phyloP scores from a whole-genome alignment of 768 basidiomycete species.

The Phylloporus rhodoxanthus region DNA sequence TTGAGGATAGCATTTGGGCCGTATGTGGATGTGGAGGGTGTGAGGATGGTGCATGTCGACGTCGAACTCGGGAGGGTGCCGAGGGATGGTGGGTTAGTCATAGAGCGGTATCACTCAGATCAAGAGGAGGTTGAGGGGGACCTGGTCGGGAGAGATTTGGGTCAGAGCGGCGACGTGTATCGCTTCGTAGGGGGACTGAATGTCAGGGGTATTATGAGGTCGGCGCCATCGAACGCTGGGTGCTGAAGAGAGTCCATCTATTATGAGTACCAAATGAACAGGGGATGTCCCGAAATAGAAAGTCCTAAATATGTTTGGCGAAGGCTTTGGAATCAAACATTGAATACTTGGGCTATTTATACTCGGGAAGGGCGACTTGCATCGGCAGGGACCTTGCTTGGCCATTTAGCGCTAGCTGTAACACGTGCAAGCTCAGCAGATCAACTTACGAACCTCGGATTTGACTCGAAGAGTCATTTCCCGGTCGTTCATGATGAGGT shows the following conservation, averaged over 20 bases:
- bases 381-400: too few relatives aligned
- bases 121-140: background rate
- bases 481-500: too few relatives aligned
- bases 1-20: constrained; percentile 30
- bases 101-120: constrained; percentile 9
- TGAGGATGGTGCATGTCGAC: constrained; percentile 36
- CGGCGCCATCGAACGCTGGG: constrained; percentile 5
- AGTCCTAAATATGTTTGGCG: constrained; percentile 16
- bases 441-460: too few relatives aligned
- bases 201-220: background rate
- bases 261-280: background rate
- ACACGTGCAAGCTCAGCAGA: too few relatives aligned
- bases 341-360: too few relatives aligned
- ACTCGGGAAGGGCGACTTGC: too few relatives aligned
- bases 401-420: too few relatives aligned
- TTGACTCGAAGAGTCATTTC: too few relatives aligned
- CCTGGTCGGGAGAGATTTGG: constrained; percentile 15
- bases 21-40: constrained; percentile 24
- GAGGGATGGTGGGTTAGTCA: constrained; percentile 5
- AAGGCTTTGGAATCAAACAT: constrained; percentile 26
- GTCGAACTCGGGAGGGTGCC: constrained; percentile 34
- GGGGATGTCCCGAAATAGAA: constrained; percentile 1
- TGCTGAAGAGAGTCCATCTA: constrained; percentile 6
- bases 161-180: constrained; percentile 8
- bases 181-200: constrained; percentile 5